These are phyloP conservation scores for Colletotrichum tabaci DNA, from an alignment of 2,329 filamentous ascomycete genomes.

Conservation along the genomic window DNA sequence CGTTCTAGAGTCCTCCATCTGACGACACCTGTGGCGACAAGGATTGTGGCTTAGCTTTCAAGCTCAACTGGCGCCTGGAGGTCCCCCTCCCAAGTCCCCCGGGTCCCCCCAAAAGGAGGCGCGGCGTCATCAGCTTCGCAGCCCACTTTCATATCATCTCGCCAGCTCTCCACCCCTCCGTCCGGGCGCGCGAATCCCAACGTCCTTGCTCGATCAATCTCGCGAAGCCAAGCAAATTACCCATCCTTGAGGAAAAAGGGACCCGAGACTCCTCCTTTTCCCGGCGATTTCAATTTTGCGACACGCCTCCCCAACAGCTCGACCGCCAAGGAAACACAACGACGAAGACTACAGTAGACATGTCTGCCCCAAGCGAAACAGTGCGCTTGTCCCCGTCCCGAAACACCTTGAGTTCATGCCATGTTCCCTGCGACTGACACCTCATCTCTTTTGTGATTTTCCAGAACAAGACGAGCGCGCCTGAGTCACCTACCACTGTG, in stretches of 20 bases:
- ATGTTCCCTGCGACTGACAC: conserved; percentile 40
- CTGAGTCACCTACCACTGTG: conserved; percentile 77
- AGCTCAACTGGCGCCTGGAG: conserved; percentile 27
- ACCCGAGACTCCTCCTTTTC: conserved; percentile 15
- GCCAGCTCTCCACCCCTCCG: conserved; percentile 42
- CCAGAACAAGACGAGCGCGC: conserved; percentile 63
- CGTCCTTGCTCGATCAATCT: conserved; percentile 38
- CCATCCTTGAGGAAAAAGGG: conserved; percentile 5
- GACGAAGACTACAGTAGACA: conserved; percentile 47
- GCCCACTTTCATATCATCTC: conserved; percentile 43
- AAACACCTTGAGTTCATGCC: conserved; percentile 42
- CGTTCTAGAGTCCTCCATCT: not conserved
- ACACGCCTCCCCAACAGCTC: conserved; percentile 1
- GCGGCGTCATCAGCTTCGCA: conserved; percentile 45
- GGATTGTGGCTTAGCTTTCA: conserved; percentile 36
- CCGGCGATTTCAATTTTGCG: conserved; percentile 6
- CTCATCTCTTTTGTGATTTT: conserved; percentile 30
- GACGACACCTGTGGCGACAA: conserved; percentile 33
- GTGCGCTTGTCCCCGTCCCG: conserved; percentile 55
- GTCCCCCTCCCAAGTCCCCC: not conserved
- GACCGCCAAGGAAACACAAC: conserved; percentile 3
- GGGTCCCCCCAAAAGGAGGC: conserved; percentile 3
- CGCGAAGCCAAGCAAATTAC: conserved; percentile 29
- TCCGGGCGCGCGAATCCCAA: conserved; percentile 33
- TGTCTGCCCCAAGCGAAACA: conserved; percentile 61